Evolutionary conservation across 1,284 basidiomycete genomes (phyloP), one percentile per base, ranked within the genome.

Genomic region (Mycosarcoma mackinlayi): DNA sequence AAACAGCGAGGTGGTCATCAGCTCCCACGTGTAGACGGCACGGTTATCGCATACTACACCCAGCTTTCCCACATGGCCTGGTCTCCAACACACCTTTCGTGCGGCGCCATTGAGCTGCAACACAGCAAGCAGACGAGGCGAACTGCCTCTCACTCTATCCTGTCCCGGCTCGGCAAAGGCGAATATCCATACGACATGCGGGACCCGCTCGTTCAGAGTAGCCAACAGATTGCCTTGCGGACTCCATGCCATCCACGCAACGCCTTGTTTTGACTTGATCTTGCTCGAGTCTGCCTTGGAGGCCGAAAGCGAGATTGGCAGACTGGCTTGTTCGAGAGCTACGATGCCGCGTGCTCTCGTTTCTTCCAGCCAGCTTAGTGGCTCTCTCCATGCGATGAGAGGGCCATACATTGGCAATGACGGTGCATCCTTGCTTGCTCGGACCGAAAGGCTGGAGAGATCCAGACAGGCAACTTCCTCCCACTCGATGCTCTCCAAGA

Each of bases 1-100:
- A 6, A 8, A 21, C 1, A 46, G 4, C 2, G 52, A 25, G 11
- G 41, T 31, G 3, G 54, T 24, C n/a, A 73, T 45, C 30, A 70
- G 41, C 40, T 89, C 91, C 92, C 92, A 93, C 11, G 86, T 87
- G 81, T 90, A 92, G 34, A 92, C 80, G 52, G 89, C 88, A 42
- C 87, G 86, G 39, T 83, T 86, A 16, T 89, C 89, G 73, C 89
- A 90, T 64, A 89, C 90, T n/a, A 91, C 73, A 0, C 86, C 88
- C 21, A 93, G 83, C 52, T 85, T 88, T 5, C 89, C 90, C 0
- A 49, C 38, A 23, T 89, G 87, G 10, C 88, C 87, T 23, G 92
- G 91, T 78, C 92, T 92, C 92, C 92, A 93, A 44, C 86, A 85
- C 16, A 88, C 88, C 44, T 87, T 86, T 19, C 87, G 75, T 18